phyloP scores from a whole-genome alignment of 2,329 filamentous ascomycete genomes.

The Botrytis galanthina region DNA sequence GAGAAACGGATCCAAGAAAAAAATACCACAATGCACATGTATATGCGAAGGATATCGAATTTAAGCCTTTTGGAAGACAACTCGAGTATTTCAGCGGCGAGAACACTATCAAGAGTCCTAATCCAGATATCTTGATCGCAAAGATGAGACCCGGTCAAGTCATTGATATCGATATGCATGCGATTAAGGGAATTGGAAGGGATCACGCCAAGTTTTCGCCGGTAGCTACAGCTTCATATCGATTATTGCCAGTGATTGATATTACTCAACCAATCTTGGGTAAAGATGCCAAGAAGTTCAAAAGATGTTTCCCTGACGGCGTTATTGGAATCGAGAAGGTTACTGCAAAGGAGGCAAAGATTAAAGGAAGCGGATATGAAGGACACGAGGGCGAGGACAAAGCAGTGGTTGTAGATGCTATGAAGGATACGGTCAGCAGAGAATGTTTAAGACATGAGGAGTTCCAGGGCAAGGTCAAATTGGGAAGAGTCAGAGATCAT shows the following conservation, averaged over 20 bases:
- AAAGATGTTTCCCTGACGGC: conserved; percentile 81
- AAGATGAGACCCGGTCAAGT: conserved; percentile 90
- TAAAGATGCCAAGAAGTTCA: conserved; percentile 83
- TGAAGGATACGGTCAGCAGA: conserved; percentile 92
- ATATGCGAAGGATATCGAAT: conserved; percentile 75
- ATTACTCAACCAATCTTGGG: conserved; percentile 84
- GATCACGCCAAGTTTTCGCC: conserved; percentile 98
- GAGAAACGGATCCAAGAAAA: conserved; percentile 77
- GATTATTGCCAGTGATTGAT: conserved; percentile 81
- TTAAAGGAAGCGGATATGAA: conserved; percentile 63
- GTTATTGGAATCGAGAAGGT: conserved; percentile 80
- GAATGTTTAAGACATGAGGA: conserved; percentile 90
- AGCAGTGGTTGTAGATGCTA: conserved; percentile 82
- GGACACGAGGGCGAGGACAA: conserved; percentile 77
- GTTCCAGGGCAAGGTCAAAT: conserved; percentile 92
- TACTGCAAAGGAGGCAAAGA: conserved; percentile 61
- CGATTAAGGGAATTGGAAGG: conserved; percentile 87
- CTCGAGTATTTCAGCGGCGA: conserved; percentile 64
- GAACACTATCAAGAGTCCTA: conserved; percentile 69
- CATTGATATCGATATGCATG: conserved; percentile 85
- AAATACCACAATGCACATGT: conserved; percentile 84
- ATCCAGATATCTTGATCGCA: conserved; percentile 90
- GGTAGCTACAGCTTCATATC: conserved; percentile 90
- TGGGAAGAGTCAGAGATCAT: conserved; percentile 87
- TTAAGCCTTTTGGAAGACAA: conserved; percentile 74